Evolutionary conservation across 306 rosid genomes (phyloP).

Genomic region (Canavalia ensiformis): DNA sequence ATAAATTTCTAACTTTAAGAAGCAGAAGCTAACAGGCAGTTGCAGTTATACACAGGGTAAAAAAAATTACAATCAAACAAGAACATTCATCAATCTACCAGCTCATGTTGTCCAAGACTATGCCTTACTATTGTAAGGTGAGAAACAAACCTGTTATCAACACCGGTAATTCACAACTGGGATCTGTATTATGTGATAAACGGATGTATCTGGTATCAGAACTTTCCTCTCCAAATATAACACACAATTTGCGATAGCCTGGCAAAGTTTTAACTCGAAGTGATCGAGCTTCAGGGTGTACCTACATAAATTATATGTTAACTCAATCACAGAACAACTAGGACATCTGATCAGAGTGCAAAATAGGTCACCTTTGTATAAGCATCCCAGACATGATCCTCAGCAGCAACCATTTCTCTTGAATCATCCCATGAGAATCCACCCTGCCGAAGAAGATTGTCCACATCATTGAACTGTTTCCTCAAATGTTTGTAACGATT

Average conservation of each 20-base stretch:
- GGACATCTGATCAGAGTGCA: slow-evolving; percentile 27
- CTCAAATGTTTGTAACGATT: slow-evolving; percentile 75
- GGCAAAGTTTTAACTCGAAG: slow-evolving; percentile 82
- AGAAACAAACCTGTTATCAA: slow-evolving; percentile 56
- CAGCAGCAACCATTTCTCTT: slow-evolving; percentile 76
- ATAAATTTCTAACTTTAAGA: not conserved
- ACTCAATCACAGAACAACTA: slow-evolving; percentile 47
- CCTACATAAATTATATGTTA: slow-evolving; percentile 62
- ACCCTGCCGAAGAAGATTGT: slow-evolving; percentile 64
- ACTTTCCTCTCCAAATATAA: slow-evolving; percentile 70
- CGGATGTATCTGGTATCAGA: slow-evolving; percentile 66
- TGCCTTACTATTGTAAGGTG: not conserved
- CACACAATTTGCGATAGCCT: slow-evolving; percentile 69
- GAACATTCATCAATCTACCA: slow-evolving; percentile 3
- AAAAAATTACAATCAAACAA: slow-evolving; percentile 5
- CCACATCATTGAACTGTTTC: slow-evolving; percentile 73
- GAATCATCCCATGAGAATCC: slow-evolving; percentile 81
- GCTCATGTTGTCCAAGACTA: not conserved
- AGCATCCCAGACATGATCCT: slow-evolving; percentile 74
- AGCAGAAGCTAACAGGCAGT: not conserved
- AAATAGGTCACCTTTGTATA: slow-evolving; percentile 63
- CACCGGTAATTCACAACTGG: slow-evolving; percentile 51
- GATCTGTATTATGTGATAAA: slow-evolving; percentile 58
- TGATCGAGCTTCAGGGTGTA: slow-evolving; percentile 75
- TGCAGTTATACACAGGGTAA: not conserved